Evolutionary conservation across 2,329 filamentous ascomycete genomes (phyloP).

Genomic region (Exophiala oligosperma): DNA sequence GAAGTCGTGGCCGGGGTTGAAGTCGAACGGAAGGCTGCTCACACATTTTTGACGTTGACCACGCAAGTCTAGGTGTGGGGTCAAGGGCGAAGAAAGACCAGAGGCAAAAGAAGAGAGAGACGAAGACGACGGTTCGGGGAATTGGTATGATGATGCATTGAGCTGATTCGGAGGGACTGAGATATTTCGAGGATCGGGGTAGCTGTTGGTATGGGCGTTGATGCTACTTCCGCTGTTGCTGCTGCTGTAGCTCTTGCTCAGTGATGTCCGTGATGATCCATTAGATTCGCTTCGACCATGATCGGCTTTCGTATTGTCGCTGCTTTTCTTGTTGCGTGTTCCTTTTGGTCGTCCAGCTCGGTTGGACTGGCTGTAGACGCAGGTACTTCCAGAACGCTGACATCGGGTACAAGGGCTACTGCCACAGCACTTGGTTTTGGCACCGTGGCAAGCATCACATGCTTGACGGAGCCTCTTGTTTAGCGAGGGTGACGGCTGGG

Average conservation of each 20-base stretch:
- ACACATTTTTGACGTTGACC: not conserved
- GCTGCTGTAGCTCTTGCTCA: not conserved
- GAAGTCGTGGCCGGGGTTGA: not conserved
- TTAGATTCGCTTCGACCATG: not conserved
- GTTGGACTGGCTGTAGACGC: conserved; percentile 2
- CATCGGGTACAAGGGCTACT: not conserved
- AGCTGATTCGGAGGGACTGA: not conserved
- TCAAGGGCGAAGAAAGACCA: not conserved
- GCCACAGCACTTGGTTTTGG: conserved; percentile 5
- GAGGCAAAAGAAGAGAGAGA: not conserved
- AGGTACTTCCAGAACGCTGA: not conserved
- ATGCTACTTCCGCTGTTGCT: not conserved
- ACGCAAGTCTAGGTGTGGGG: not conserved
- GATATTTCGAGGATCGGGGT: not conserved
- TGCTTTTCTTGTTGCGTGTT: conserved; percentile 1
- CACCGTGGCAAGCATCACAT: conserved; percentile 2
- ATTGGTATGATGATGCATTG: not conserved
- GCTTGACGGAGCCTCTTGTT: conserved; percentile 2
- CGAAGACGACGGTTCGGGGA: not conserved
- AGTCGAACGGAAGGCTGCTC: not conserved
- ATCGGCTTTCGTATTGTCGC: not conserved
- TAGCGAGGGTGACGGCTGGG: not conserved
- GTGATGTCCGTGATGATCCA: not conserved
- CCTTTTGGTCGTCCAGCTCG: conserved; percentile 2
- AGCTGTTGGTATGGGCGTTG: not conserved